Evolutionary conservation across 1,139 yeast genomes (phyloP), one percentile per base, ranked within the genome.

Genomic region (Zygosaccharomyces pseudobailii): DNA sequence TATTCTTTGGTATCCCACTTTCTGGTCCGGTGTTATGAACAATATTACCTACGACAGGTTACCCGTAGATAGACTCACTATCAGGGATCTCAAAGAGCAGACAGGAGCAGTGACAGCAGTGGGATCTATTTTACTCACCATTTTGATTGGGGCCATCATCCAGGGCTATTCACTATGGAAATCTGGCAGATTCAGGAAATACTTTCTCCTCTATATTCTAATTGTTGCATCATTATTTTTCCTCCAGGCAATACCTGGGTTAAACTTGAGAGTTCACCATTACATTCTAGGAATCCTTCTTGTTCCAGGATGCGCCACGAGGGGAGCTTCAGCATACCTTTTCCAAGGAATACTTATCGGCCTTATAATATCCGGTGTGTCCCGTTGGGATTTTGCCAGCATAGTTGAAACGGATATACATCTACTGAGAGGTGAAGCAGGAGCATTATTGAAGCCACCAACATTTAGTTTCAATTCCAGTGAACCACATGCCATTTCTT

Each of bases 351-450:
- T 92, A 2, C 70, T 92, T 23, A 65, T 87, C 1, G 98, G 97
- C 0, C 71, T 90, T 33, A 76, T 86, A 47, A 73, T 89, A 6
- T 84, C 92, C 21, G 98, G 98, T 0, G 80, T 88, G 2, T 82
- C 95, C 0, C 73, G 95, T 50, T 90, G 98, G 98, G 97, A 94
- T 45, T 82, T 85, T 59, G 97, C 95, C 3, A 82, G 96, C 21
- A 82, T 90, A 49, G 80, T 86, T 2, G 96, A 90, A 61, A 88
- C 97, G 0, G 77, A 77, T 40, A 70, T 74, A 9, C 77, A 88
- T 10, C 67, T 89, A 42, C 68, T 80, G 51, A 71, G 96, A 55
- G 85, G 85, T 24, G 96, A 87, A 55, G 95, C 95, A 0, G 72
- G 78, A 37, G 86, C 85, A 0, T 55, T 63, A 5, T 50, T 79